Base-by-base conservation (phyloP, 1,284 basidiomycete species). In the Naganishia liquefaciens region DNA sequence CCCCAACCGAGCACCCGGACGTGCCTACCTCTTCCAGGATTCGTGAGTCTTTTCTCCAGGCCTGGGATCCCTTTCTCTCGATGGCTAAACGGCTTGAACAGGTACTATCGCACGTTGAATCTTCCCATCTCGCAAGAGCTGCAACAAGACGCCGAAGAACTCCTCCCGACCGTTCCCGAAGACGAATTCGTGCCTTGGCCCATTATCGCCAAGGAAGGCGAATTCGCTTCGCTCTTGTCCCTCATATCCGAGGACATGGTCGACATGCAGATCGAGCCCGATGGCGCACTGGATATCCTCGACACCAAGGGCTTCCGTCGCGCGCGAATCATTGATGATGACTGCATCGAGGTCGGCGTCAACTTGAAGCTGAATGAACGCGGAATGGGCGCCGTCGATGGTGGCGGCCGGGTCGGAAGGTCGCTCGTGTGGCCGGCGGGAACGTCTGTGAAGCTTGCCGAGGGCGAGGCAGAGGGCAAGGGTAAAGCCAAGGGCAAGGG, bases 201-300 rank as follows among this genome's bases (percentile, higher is more conserved):
- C 13, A 19, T 53, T 15, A 47, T 61, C 5, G 57, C 55, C 23
- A 52, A 61, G 23, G 55, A 57, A 25, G 63, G 63, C 25, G 63
- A 65, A 52, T 49, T 65, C 9, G 63, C 63, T 5, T 37, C 55
- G 28, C 40, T 60, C 30, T 9, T 61, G 1, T 49, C 51, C 11
- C 37, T 65, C 10, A 27, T 65, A 2, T 65, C 63, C 2, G 63
- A 60, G 7, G 51, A 61, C 50, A 65, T 57, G 51, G 40, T 63
- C 43, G 52, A 53, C 46, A 43, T 61, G 39, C 55, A 57, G 10
- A 51, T 65, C 42, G 63, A 65, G 4, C 25, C 63, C 17, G 49
- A 65, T 25, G 44, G 42, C 23, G 63, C 57, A 17, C 33, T 57
- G 23, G 51, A 60, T 30, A 65, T 60, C 13, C 49, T 65, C 19